A percentile compares a stretch with the other conserved stretches of the same genome.
phyloP scores from a whole-genome alignment of 1,284 basidiomycete species.

The Calocybe gambosa region DNA sequence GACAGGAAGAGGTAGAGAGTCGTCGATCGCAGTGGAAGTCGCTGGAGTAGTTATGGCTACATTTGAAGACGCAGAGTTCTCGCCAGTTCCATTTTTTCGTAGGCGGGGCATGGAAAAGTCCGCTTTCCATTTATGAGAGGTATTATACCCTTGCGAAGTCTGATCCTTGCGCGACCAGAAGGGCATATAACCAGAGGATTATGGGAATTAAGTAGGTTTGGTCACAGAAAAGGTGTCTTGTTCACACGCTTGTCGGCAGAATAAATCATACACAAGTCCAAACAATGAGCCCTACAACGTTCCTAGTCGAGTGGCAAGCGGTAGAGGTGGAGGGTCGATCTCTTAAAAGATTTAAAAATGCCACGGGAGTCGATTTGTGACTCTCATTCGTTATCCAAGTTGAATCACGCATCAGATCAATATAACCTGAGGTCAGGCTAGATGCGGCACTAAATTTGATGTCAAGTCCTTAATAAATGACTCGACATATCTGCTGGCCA shows the following conservation, averaged over 20 bases:
- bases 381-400: background rate
- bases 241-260: background rate
- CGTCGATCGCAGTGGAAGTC: slow-evolving; percentile 22
- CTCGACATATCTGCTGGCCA: background rate
- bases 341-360: background rate
- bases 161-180: slow-evolving; percentile 16
- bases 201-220: background rate
- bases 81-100: slow-evolving; percentile 16
- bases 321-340: background rate
- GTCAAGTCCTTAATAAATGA: background rate
- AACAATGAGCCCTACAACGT: background rate
- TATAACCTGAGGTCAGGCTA: no score
- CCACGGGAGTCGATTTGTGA: background rate
- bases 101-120: slow-evolving; percentile 18
- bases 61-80: slow-evolving; percentile 19
- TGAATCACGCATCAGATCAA: slow-evolving; percentile 10
- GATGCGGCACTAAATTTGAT: background rate
- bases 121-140: slow-evolving; percentile 23
- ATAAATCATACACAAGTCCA: background rate
- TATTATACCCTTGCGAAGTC: slow-evolving; percentile 7
- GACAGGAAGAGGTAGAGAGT: slow-evolving; percentile 22
- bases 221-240: background rate
- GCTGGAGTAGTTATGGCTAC: slow-evolving; percentile 21
- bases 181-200: slow-evolving; percentile 15
- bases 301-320: background rate